Percentiles rank a stretch among this genome's conserved stretches.
Evolutionary conservation across 805 yeast species (phyloP).

Genomic region (Hanseniaspora lachancei): DNA sequence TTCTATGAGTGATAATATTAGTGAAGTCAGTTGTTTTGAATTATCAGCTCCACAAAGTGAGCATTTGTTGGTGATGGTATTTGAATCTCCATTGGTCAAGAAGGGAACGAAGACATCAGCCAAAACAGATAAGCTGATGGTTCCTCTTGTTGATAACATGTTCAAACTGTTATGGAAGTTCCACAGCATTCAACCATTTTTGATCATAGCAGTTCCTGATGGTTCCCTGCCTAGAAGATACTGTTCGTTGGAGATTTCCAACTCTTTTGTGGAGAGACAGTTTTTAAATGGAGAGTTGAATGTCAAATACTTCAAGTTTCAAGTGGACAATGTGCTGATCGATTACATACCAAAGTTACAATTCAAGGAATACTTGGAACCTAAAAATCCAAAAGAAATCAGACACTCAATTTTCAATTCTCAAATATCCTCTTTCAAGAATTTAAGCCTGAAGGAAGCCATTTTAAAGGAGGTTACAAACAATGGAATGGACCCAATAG

Average conservation of each 20-base stretch:
- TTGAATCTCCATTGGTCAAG: slow-evolving; percentile 42
- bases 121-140: slow-evolving; percentile 22
- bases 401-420: slow-evolving; percentile 24
- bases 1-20: slow-evolving; percentile 62
- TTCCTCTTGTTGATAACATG: slow-evolving; percentile 26
- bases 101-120: slow-evolving; percentile 16
- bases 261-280: slow-evolving; percentile 65
- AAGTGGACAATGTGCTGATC: slow-evolving; percentile 26
- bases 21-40: slow-evolving; percentile 87
- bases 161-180: slow-evolving; percentile 30
- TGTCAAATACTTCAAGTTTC: slow-evolving; percentile 71
- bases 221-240: slow-evolving; percentile 70
- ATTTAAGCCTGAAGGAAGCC: slow-evolving; percentile 41
- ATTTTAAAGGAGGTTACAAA: slow-evolving; percentile 7
- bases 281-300: slow-evolving; percentile 67
- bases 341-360: slow-evolving; percentile 27
- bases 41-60: slow-evolving; percentile 37
- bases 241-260: slow-evolving; percentile 75
- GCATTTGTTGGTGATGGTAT: slow-evolving; percentile 68
- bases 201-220: slow-evolving; percentile 67
- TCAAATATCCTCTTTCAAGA: slow-evolving; percentile 55
- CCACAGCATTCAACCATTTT: slow-evolving; percentile 68
- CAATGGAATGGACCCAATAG: background rate
- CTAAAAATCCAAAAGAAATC: slow-evolving; percentile 13
- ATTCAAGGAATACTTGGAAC: slow-evolving; percentile 15